A percentile compares a stretch with the other conserved stretches of the same genome.
phyloP scores from a whole-genome alignment of 495 filamentous ascomycete genomes.

The Margaritispora aquatica region DNA sequence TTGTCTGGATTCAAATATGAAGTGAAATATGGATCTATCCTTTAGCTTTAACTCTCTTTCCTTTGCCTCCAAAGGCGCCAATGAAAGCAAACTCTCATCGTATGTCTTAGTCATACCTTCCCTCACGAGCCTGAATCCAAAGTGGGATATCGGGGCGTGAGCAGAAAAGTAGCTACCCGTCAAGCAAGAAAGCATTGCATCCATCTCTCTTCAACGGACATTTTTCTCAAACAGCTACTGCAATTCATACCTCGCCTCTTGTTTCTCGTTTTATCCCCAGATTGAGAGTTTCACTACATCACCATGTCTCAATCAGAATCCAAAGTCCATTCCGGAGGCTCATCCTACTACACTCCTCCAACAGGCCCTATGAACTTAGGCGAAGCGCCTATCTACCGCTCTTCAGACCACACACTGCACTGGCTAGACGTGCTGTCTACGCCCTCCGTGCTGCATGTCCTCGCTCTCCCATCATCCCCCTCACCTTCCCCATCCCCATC shows the following conservation, averaged over 20 bases:
- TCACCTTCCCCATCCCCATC: background rate
- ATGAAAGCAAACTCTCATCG: too few species aligned
- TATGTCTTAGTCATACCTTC: background rate
- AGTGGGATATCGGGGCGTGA: background rate
- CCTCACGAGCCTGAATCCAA: background rate
- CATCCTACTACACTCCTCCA: background rate
- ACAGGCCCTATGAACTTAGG: constrained; percentile 6
- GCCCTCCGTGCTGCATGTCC: constrained; percentile 4
- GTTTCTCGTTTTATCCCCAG: too few species aligned
- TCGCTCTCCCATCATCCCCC: background rate
- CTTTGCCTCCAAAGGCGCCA: background rate
- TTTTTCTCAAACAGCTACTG: background rate
- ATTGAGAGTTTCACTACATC: too few species aligned
- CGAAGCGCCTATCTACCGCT: constrained; percentile 13
- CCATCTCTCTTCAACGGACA: background rate
- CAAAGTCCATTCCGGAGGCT: background rate
- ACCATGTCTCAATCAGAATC: background rate
- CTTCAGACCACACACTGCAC: constrained; percentile 14
- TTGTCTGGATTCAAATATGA: too few species aligned
- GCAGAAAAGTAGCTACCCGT: background rate
- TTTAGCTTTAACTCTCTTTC: too few species aligned
- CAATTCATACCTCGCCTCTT: too few species aligned
- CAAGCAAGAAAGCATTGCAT: background rate
- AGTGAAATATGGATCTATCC: too few species aligned
- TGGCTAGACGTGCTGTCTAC: constrained; percentile 9